Base-by-base conservation (phyloP, 2,329 filamentous ascomycete species). In the Ramularia collo-cygni region DNA sequence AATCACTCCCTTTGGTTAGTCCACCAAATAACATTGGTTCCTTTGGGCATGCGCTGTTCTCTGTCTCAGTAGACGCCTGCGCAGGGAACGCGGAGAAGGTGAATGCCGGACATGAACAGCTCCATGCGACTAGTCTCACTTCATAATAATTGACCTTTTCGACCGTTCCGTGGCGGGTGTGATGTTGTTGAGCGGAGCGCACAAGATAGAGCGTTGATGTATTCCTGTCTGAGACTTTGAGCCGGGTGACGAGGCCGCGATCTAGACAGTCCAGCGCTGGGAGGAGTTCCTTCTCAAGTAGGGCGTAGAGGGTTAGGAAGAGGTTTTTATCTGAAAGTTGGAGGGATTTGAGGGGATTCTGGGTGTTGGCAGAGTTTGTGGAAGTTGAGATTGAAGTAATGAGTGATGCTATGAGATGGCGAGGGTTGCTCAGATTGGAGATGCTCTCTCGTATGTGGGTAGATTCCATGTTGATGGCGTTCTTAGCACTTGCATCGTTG, bases 181-280 rank as follows among this genome's bases (percentile, higher is more conserved):
- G 53, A 18, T 43, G 33, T 46, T 53, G 51, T 42, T 69, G 67
- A 31, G 67, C 72, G 26, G 83, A 87, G 53, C 72, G 76, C 49
- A 88, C 79, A 53, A 82, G 71, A 64, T 82, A 84, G 28, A 46
- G 33, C 14, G 31, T 10, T 9, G 24, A 21, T n/a, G 34, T 15
- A 24, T 24, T 10, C 10, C 21, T 10, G n/a, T 8, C 7, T 27
- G 27, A 28, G 13, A 41, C 16, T 17, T 39, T 37, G 3, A 72
- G 62, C 1, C 78, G 72, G 4, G 71, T 79, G 24, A 95, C 77
- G 1, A 92, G 74, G 2, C 74, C 67, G 17, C 86, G 76, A 61
- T 98, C 92, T 1, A 98, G 72, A 0, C 96, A 72, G 61, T 96
- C 89, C 2, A 98, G 72, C 0, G 90, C 87, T 2, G 87, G 85